phyloP scores from a whole-genome alignment of 2,329 filamentous ascomycete species.

The Colletotrichum navitas region DNA sequence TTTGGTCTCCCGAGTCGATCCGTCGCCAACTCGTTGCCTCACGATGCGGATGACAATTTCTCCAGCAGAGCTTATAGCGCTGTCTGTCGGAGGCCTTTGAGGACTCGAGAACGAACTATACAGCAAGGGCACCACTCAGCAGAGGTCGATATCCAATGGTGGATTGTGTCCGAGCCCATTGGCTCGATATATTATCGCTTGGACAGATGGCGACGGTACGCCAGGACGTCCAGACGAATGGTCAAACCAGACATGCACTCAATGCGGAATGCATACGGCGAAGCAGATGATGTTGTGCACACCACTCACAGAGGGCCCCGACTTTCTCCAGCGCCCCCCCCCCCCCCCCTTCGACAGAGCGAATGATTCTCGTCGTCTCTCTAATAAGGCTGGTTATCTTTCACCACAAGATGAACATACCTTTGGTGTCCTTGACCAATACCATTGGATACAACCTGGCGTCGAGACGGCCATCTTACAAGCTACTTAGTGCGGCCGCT shows the following conservation, averaged over 20 bases:
- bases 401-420: not conserved
- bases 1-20: slow-evolving; percentile 10
- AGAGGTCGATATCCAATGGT: not conserved
- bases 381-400: no score
- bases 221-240: slow-evolving; percentile 1
- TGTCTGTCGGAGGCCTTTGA: no score
- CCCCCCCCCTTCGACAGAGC: not conserved
- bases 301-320: not conserved
- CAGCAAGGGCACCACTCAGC: not conserved
- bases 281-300: slow-evolving; percentile 3
- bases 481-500: slow-evolving; percentile 19
- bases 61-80: not conserved
- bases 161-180: not conserved
- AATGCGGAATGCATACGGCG: slow-evolving; percentile 24
- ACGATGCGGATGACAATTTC: not conserved
- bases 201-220: not conserved
- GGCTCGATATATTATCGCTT: not conserved
- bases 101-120: not conserved
- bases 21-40: not conserved
- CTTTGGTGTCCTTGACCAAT: not conserved
- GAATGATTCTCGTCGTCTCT: no score
- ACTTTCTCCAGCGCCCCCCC: not conserved
- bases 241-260: not conserved
- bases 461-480: not conserved
- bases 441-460: not conserved